Base-by-base conservation (phyloP, 2,329 filamentous ascomycete genomes). In the Pseudogymnoascus sp. region DNA sequence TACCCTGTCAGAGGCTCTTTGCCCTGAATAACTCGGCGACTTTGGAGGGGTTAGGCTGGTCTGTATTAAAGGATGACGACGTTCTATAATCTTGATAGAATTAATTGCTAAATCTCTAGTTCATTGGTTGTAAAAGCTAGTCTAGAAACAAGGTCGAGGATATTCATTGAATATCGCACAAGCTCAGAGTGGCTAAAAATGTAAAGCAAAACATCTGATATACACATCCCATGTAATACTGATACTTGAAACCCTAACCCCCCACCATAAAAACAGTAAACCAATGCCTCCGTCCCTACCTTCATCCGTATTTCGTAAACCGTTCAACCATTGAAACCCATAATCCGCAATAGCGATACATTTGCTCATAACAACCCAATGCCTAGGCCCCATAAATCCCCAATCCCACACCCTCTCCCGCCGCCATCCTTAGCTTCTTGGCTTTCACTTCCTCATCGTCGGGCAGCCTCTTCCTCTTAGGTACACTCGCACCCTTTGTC, bases 401-500 rank as follows among this genome's bases (percentile, higher is more conserved):
- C 33, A 58, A 20, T 9, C 57, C 57, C 5, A 58, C 25, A 74
- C 68, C 67, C 16, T 22, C 38, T 11, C 70, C 62, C 64, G 47
- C 57, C 3, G 39, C 62, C 41, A 62, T 62, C 16, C 62, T 62
- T 5, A 57, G 57, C 38, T 47, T 67, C 66, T 63, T 74, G 66
- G 28, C 72, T 65, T 36, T 69, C 69, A 64, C 62, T 9, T 59
- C 50, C 36, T 41, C 60, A 16, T 63, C 62, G 9, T 65, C 61
- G 41, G 60, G 58, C 4, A 39, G 20, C 20, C 61, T 61, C 22
- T 69, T 68, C 57, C 57, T 58, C 37, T 58, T 58, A 4, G 33
- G 35, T 38, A 70, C 65, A 18, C 68, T 65, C 61, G 62, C 61
- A 12, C 77, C 71, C 71, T 88, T 88, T 67, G 79, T 83, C 28